These are phyloP conservation scores for Umbelopsis sp. DNA, from an alignment of 192 early-diverging fungal genomes.

Conservation along the genomic window DNA sequence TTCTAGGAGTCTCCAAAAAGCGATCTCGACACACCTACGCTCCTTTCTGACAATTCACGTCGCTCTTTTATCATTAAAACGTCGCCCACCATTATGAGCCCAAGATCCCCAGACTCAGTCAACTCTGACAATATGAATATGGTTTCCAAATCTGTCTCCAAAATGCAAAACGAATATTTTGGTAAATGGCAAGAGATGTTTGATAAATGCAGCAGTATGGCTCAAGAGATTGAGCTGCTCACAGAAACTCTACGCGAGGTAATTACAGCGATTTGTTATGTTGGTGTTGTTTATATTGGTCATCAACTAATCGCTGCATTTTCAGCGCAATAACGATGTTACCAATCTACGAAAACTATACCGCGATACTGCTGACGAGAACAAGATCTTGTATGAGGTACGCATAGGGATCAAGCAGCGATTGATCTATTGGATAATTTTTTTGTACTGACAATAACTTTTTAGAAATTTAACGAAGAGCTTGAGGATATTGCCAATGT, in stretches of 20 bases:
- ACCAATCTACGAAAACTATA: constrained; percentile 12
- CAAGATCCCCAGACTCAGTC: constrained; percentile 4
- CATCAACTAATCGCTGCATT: not conserved
- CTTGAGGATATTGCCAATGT: constrained; percentile 22
- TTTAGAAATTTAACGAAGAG: constrained; percentile 26
- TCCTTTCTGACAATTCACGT: not conserved
- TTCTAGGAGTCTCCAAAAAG: not conserved
- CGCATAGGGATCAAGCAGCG: not conserved
- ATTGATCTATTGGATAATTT: not conserved
- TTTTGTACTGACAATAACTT: not conserved
- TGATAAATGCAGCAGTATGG: constrained; percentile 13
- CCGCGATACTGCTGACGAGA: constrained; percentile 23
- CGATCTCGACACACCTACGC: not conserved
- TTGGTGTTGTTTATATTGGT: not conserved
- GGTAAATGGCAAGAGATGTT: constrained; percentile 17
- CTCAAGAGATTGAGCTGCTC: constrained; percentile 21
- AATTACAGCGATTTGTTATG: not conserved
- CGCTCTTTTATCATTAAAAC: not conserved
- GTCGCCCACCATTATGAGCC: not conserved
- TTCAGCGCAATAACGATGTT: constrained; percentile 18
- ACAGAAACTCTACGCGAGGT: constrained; percentile 10
- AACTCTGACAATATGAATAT: constrained; percentile 10
- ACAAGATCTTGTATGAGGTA: constrained; percentile 26
- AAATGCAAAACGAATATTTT: constrained; percentile 3
- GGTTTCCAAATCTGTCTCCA: constrained; percentile 17